These are phyloP conservation scores for Heracleum sosnowskyi DNA, from an alignment of 129 eudicot genomes.

Conservation along the genomic window DNA sequence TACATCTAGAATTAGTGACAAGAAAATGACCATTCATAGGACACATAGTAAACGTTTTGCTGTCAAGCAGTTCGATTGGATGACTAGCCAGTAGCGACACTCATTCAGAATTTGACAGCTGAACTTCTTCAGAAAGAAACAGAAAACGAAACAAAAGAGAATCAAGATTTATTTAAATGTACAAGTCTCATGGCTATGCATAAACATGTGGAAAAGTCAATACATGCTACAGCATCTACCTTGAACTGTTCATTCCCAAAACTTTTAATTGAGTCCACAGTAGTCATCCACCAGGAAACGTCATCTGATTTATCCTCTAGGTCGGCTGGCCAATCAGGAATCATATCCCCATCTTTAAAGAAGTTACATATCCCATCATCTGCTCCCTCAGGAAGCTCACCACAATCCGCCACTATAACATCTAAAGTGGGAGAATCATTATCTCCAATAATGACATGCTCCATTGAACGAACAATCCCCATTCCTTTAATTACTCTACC, in stretches of 20 bases:
- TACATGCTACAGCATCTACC: conserved; percentile 34
- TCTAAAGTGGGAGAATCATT: conserved; percentile 46
- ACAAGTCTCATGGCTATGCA: background rate
- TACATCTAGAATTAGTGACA: conserved; percentile 4
- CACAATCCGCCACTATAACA: conserved; percentile 75
- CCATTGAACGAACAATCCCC: conserved; percentile 76
- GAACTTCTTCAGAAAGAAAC: background rate
- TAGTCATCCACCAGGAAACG: conserved; percentile 64
- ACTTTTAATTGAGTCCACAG: conserved; percentile 53
- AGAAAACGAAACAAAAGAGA: background rate
- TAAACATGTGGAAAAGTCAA: background rate
- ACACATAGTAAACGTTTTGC: background rate
- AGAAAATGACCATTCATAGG: background rate
- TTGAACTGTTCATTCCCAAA: conserved; percentile 76
- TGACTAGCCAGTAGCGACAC: background rate
- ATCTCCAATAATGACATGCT: conserved; percentile 44
- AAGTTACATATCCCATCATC: conserved; percentile 80
- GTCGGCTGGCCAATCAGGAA: conserved; percentile 95
- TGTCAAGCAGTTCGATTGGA: background rate
- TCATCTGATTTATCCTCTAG: conserved; percentile 62
- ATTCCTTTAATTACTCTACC: conserved; percentile 90
- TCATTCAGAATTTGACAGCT: background rate
- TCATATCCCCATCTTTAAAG: conserved; percentile 81
- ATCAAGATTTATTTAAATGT: background rate
- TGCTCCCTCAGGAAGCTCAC: conserved; percentile 81